Conservation (phyloP, 176 grass and related monocot species). For the Oryza punctata region DNA sequence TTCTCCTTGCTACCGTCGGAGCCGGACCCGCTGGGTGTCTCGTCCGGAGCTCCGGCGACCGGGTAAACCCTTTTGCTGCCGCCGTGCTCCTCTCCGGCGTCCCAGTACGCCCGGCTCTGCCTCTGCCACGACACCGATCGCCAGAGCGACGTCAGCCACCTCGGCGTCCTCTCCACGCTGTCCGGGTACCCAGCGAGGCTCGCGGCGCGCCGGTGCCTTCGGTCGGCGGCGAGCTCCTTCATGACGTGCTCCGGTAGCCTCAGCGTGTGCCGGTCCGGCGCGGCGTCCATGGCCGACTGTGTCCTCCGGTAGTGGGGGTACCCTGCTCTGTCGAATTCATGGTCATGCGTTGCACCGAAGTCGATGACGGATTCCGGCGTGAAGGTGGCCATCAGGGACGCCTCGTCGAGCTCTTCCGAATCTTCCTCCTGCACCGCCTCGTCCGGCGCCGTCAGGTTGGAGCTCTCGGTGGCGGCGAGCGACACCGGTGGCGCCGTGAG, state of each 20-base stretch:
- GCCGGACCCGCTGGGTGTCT: conserved; percentile 18
- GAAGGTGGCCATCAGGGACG: conserved; percentile 17
- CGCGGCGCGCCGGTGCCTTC: conserved; percentile 54
- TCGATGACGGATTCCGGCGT: conserved; percentile 42
- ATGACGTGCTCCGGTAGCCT: conserved; percentile 66
- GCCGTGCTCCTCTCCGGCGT: conserved; percentile 32
- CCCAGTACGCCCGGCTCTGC: conserved; percentile 25
- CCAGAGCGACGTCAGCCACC: conserved; percentile 48
- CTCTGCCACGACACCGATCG: conserved; percentile 58
- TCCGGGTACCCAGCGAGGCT: conserved; percentile 63
- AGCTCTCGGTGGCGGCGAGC: background rate
- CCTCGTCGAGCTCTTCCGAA: conserved; percentile 27
- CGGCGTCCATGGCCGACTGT: conserved; percentile 40
- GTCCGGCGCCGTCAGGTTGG: background rate
- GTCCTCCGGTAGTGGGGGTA: conserved; percentile 46
- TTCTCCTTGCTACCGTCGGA: background rate
- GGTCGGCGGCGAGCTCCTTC: conserved; percentile 60
- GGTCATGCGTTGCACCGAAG: conserved; percentile 13
- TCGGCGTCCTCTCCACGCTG: conserved; percentile 36
- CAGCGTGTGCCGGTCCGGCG: conserved; percentile 62
- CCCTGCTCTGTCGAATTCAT: conserved; percentile 7
- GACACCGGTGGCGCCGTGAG: conserved; percentile 10
- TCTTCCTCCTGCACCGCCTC: conserved; percentile 32
- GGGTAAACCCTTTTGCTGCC: conserved; percentile 48
- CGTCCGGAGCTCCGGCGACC: background rate